Conservation (phyloP, 106 monocot genomes). For the Dendrobium huoshanense region DNA sequence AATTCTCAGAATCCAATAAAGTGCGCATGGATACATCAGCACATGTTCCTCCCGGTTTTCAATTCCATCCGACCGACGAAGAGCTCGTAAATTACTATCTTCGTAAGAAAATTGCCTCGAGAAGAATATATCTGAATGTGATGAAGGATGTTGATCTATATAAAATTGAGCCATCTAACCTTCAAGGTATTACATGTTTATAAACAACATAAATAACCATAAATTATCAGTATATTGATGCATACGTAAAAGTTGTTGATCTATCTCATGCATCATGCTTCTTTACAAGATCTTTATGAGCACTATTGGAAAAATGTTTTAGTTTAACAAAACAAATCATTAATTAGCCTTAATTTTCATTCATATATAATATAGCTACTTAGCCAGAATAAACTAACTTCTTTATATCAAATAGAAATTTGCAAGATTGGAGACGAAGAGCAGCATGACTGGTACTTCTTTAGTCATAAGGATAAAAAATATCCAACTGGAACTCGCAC, state of each 20-base stretch:
- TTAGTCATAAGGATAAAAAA: slow-evolving; percentile 81
- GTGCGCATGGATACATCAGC: slow-evolving; percentile 46
- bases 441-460: slow-evolving; percentile 70
- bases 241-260: too few species aligned
- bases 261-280: too few species aligned
- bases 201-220: too few species aligned
- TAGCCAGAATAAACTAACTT: neutral
- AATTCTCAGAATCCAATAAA: neutral
- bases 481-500: slow-evolving; percentile 76
- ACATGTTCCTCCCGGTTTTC: slow-evolving; percentile 86
- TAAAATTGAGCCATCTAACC: slow-evolving; percentile 91
- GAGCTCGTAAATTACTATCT: slow-evolving; percentile 93
- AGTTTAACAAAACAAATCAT: too few species aligned
- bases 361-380: neutral
- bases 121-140: slow-evolving; percentile 70
- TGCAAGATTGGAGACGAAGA: slow-evolving; percentile 57
- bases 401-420: slow-evolving; percentile 24
- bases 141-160: slow-evolving; percentile 88
- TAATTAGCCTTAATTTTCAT: too few species aligned
- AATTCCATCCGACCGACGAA: slow-evolving; percentile 91
- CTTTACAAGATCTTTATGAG: neutral
- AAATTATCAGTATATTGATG: too few species aligned
- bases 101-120: slow-evolving; percentile 79
- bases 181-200: slow-evolving; percentile 48
- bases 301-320: neutral